Evolutionary conservation across 2,329 filamentous ascomycete genomes (phyloP), one percentile per base, ranked within the genome.

Genomic region (Triangularia setosa): DNA sequence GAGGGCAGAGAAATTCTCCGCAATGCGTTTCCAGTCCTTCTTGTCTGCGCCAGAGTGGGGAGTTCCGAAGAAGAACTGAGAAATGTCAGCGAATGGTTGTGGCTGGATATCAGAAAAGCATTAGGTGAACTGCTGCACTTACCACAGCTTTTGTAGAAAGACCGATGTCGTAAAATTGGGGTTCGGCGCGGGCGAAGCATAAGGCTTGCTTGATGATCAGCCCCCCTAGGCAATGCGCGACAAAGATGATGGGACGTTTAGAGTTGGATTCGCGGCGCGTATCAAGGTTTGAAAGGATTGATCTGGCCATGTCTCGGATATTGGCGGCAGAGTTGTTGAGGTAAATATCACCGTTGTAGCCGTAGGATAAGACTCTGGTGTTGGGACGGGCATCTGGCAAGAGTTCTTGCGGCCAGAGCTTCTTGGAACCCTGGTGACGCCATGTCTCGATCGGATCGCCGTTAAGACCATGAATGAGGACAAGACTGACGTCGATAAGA

Each of bases 261-360:
- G 58, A 25, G 28, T 58, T 53, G 12, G 28, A 18, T 11, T n/a
- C 21, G 1, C 64, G 60, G 6, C 54, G 1, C 2, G 25, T 2
- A 5, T 12, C 23, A 11, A 65, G 30, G 12, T 21, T 11, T 9
- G 57, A 33, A 24, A 65, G 64, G 2, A 65, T 21, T 5, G 61
- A 53, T 14, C 35, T 35, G 57, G 60, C 64, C 6, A 35, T 33
- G 18, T 54, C 60, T n/a, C 64, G 23, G 35, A 65, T 65, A 5
- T 58, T 56, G 12, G 60, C 60, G 21, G 55, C 24, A 1, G 57
- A 65, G 35, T 35, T n/a, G 57, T 63, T 65, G 8, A 30, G 28
- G n/a, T 61, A 65, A 5, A 65, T 63, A 56, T 65, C 64, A 4
- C n/a, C 64, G 24, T 61, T 65, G 61, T 62, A 65, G 2, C 60